Conservation (phyloP, 257 asterid genomes). For the Paraleonurus japonicus region DNA sequence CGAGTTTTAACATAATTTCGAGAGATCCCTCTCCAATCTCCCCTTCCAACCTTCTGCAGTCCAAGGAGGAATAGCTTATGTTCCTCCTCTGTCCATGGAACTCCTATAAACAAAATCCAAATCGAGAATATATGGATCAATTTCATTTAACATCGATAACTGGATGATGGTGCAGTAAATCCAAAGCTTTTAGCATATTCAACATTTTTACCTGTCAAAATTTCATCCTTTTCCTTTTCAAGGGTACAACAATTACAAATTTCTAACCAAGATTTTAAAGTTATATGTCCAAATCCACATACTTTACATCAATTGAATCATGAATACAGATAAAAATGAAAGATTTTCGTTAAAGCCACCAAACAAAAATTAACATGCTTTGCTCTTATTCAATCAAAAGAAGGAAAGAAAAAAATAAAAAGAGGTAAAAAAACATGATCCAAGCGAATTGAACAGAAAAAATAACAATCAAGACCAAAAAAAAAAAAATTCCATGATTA, state of each 20-base stretch:
- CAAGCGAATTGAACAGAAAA: neutral
- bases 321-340: neutral
- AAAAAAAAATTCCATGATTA: conserved; percentile 3
- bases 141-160: neutral
- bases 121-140: neutral
- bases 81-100: conserved; percentile 92
- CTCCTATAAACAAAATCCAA: conserved; percentile 46
- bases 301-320: neutral
- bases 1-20: conserved; percentile 82
- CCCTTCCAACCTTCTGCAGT: conserved; percentile 74
- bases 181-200: neutral
- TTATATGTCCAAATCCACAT: neutral
- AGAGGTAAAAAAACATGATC: neutral
- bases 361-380: neutral
- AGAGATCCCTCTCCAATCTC: conserved; percentile 94
- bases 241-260: neutral
- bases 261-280: neutral
- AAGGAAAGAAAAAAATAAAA: neutral
- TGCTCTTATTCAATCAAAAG: neutral
- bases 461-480: neutral
- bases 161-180: neutral
- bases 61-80: conserved; percentile 83
- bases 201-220: neutral
- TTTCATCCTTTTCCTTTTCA: neutral
- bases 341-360: conserved; percentile 9